Percentiles rank a stretch among this genome's conserved stretches.
phyloP scores from a whole-genome alignment of 495 filamentous ascomycete species.

The Aspergillus ellipticus region DNA sequence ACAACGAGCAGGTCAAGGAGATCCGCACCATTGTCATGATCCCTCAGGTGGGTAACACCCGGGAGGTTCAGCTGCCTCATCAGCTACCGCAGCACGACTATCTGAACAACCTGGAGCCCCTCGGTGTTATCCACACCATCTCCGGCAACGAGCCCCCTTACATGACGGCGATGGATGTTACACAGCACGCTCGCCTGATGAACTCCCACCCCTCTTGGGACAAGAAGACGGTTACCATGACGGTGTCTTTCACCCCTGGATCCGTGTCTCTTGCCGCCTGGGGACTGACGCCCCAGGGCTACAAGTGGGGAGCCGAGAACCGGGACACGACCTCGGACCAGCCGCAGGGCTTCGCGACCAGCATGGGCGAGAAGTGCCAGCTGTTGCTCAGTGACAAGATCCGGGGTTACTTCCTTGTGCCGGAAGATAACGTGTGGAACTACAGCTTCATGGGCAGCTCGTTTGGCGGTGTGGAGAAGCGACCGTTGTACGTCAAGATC shows the following conservation, averaged over 20 bases:
- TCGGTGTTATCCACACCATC: slow-evolving; percentile 94
- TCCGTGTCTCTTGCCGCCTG: slow-evolving; percentile 93
- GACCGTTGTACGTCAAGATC: slow-evolving; percentile 82
- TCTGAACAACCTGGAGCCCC: slow-evolving; percentile 80
- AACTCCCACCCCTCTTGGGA: slow-evolving; percentile 80
- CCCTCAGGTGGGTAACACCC: slow-evolving; percentile 90
- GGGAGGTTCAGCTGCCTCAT: slow-evolving; percentile 88
- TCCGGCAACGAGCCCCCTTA: slow-evolving; percentile 92
- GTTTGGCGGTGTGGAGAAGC: slow-evolving; percentile 87
- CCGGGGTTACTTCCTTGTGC: slow-evolving; percentile 91
- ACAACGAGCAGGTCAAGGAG: slow-evolving; percentile 97
- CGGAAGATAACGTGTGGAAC: slow-evolving; percentile 91
- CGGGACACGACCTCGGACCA: slow-evolving; percentile 87
- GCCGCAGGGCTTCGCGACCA: slow-evolving; percentile 87
- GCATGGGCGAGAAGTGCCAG: slow-evolving; percentile 94
- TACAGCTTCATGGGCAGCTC: slow-evolving; percentile 95
- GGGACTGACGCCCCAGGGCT: slow-evolving; percentile 84
- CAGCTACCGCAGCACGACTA: slow-evolving; percentile 91
- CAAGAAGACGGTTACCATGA: slow-evolving; percentile 94
- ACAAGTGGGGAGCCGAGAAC: slow-evolving; percentile 97
- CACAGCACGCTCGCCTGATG: slow-evolving; percentile 86
- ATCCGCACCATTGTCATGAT: slow-evolving; percentile 95
- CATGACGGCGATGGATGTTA: slow-evolving; percentile 93
- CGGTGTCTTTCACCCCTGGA: slow-evolving; percentile 97
- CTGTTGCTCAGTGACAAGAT: slow-evolving; percentile 88